Evolutionary conservation across 2,329 filamentous ascomycete species (phyloP).

Genomic region (Talaromyces sp.): DNA sequence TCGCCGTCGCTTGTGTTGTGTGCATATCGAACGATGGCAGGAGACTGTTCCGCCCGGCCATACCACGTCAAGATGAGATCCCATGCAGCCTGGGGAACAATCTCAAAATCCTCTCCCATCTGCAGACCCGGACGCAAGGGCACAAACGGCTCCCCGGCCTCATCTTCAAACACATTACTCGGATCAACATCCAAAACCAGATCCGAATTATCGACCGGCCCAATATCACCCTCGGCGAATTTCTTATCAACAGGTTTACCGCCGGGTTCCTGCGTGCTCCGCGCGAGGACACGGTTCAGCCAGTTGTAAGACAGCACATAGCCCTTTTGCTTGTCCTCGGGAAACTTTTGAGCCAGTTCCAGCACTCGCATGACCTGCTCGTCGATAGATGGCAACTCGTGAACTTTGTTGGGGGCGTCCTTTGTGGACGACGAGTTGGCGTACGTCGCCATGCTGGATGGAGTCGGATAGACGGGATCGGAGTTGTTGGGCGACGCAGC

Average conservation of each 20-base stretch:
- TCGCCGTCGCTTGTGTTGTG: slow-evolving; percentile 65
- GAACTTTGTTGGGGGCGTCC: slow-evolving; percentile 18
- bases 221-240: slow-evolving; percentile 60
- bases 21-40: slow-evolving; percentile 68
- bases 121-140: slow-evolving; percentile 64
- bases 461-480: slow-evolving; percentile 32
- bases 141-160: slow-evolving; percentile 55
- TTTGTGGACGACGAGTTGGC: slow-evolving; percentile 24
- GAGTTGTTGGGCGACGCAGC: neutral
- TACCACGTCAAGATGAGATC: slow-evolving; percentile 77
- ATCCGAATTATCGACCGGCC: slow-evolving; percentile 81
- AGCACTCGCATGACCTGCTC: slow-evolving; percentile 71
- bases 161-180: slow-evolving; percentile 37
- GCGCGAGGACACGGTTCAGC: slow-evolving; percentile 67
- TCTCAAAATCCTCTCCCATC: slow-evolving; percentile 65
- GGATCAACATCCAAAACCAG: slow-evolving; percentile 59
- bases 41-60: slow-evolving; percentile 63
- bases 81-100: slow-evolving; percentile 78
- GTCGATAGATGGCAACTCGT: slow-evolving; percentile 47
- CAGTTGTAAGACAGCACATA: slow-evolving; percentile 76
- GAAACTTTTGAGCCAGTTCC: slow-evolving; percentile 48
- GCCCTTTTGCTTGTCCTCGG: slow-evolving; percentile 67
- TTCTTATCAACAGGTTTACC: slow-evolving; percentile 54
- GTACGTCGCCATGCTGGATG: slow-evolving; percentile 34
- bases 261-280: slow-evolving; percentile 55